phyloP scores from a whole-genome alignment of 352 stramenopile species.

The Phytopythium ostracodes region DNA sequence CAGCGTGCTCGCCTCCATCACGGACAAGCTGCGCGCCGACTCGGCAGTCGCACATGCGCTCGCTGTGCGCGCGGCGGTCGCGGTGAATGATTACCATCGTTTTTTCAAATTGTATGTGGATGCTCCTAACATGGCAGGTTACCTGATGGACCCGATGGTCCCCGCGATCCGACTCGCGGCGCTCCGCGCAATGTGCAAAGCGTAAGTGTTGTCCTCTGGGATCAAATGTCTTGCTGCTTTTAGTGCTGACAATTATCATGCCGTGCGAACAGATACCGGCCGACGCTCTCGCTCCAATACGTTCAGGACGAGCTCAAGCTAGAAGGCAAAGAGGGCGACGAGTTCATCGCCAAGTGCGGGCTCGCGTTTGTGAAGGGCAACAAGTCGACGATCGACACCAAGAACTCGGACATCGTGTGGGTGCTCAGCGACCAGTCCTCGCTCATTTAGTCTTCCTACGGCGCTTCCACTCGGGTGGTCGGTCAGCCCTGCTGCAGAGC shows the following conservation, averaged over 20 bases:
- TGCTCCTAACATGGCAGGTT: constrained; percentile 89
- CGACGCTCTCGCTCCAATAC: constrained; percentile 68
- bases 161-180: constrained; percentile 73
- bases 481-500: background rate
- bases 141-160: constrained; percentile 87
- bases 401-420: constrained; percentile 82
- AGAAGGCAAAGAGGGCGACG: constrained; percentile 57
- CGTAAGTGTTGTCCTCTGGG: constrained; percentile 37
- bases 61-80: constrained; percentile 72
- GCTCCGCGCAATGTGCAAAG: constrained; percentile 86
- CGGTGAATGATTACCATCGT: constrained; percentile 84
- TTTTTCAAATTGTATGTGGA: constrained; percentile 88
- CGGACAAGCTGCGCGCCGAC: constrained; percentile 43
- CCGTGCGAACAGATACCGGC: constrained; percentile 37
- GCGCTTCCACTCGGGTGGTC: background rate
- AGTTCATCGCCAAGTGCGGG: constrained; percentile 73
- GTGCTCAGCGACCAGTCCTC: constrained; percentile 75
- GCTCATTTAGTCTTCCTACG: constrained; percentile 58
- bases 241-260: constrained; percentile 12
- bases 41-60: constrained; percentile 67
- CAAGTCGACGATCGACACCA: constrained; percentile 69
- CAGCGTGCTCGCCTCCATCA: constrained; percentile 59
- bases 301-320: constrained; percentile 74
- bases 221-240: background rate
- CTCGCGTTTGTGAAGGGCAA: constrained; percentile 62